These are phyloP conservation scores for Saposhnikovia divaricata DNA, from an alignment of 129 eudicot genomes.

Conservation along the genomic window DNA sequence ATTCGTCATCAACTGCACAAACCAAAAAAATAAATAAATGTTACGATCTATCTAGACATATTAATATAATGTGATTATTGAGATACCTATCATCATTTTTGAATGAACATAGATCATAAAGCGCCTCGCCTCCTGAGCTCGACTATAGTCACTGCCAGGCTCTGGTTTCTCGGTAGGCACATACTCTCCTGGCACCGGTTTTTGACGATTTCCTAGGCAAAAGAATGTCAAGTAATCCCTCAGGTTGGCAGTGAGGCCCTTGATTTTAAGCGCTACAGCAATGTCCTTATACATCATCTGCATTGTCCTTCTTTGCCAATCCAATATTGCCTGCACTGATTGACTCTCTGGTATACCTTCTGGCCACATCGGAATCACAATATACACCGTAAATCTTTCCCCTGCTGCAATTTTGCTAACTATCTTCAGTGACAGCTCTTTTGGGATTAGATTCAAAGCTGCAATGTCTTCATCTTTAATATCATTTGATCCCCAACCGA, in stretches of 20 bases:
- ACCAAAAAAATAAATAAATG: background rate
- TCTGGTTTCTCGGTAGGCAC: conserved; percentile 56
- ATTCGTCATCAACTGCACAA: conserved; percentile 76
- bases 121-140: conserved; percentile 71
- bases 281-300: conserved; percentile 92
- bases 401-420: conserved; percentile 59
- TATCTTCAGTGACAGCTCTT: conserved; percentile 73
- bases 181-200: conserved; percentile 36
- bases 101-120: conserved; percentile 97
- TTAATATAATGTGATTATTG: background rate
- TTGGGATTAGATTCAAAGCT: conserved; percentile 77
- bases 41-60: background rate
- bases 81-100: conserved; percentile 84
- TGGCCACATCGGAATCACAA: conserved; percentile 98
- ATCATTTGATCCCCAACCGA: conserved; percentile 23
- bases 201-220: conserved; percentile 80
- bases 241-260: conserved; percentile 29
- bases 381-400: conserved; percentile 65
- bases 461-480: conserved; percentile 51
- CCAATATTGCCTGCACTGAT: conserved; percentile 82
- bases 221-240: conserved; percentile 82
- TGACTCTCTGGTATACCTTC: conserved; percentile 89
- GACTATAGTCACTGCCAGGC: conserved; percentile 48
- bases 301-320: conserved; percentile 89
- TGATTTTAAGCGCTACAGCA: conserved; percentile 27